A percentile compares a stretch with the other conserved stretches of the same genome.
Evolutionary conservation across 352 stramenopile species (phyloP).

Genomic region (Phytophthora kernoviae): DNA sequence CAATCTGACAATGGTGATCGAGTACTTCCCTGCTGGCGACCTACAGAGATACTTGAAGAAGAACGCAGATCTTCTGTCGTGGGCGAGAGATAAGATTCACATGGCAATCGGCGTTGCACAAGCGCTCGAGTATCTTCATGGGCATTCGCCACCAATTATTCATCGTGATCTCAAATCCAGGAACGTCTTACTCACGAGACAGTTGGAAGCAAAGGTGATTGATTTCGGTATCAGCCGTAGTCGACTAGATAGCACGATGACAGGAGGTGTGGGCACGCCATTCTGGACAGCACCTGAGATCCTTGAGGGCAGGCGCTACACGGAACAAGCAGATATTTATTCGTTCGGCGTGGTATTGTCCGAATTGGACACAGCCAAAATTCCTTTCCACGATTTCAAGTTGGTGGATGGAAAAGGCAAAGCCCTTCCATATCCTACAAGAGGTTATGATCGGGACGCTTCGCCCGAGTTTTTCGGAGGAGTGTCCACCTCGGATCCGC

Average conservation of each 20-base stretch:
- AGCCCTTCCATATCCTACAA: conserved; percentile 53
- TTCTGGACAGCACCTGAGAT: conserved; percentile 73
- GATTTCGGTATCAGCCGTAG: conserved; percentile 53
- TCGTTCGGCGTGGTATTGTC: conserved; percentile 62
- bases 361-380: conserved; percentile 47
- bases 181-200: conserved; percentile 48
- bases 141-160: conserved; percentile 38
- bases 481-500: conserved; percentile 45
- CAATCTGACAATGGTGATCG: conserved; percentile 46
- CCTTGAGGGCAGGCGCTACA: conserved; percentile 53
- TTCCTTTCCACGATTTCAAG: conserved; percentile 29
- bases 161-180: conserved; percentile 51
- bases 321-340: conserved; percentile 70
- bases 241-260: conserved; percentile 34
- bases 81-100: conserved; percentile 40
- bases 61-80: conserved; percentile 25
- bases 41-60: conserved; percentile 39
- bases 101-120: conserved; percentile 39
- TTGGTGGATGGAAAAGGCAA: conserved; percentile 20
- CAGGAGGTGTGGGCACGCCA: conserved; percentile 50
- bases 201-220: conserved; percentile 44
- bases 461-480: conserved; percentile 42
- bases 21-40: conserved; percentile 49
- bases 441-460: conserved; percentile 48
- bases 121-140: conserved; percentile 49